These are phyloP conservation scores for Coprinopsis marcescibilis DNA, from an alignment of 768 basidiomycete genomes.

Conservation along the genomic window DNA sequence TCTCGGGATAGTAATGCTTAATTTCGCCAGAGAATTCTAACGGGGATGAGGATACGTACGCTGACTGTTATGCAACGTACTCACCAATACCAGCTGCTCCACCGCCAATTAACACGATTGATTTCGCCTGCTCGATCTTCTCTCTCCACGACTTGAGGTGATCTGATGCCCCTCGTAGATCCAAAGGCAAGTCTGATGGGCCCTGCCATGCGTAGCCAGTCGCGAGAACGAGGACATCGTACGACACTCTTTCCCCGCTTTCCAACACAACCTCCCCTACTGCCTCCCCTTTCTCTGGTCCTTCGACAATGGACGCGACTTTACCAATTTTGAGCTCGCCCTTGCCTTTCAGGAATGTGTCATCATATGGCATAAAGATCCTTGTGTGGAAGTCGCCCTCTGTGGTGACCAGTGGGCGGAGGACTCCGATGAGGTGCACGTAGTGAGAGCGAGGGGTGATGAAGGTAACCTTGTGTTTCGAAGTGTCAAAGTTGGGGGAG, in stretches of 20 bases:
- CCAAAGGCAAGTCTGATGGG: constrained; percentile 37
- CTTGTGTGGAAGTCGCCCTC: constrained; percentile 37
- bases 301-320: constrained; percentile 41
- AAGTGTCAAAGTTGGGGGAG: constrained; percentile 38
- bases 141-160: constrained; percentile 16
- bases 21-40: constrained; percentile 7
- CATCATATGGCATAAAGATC: constrained; percentile 54
- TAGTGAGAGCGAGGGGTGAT: constrained; percentile 46
- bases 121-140: constrained; percentile 27
- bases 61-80: constrained; percentile 36
- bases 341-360: constrained; percentile 43
- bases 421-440: constrained; percentile 40
- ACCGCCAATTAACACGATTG: constrained; percentile 47
- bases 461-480: constrained; percentile 51
- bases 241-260: constrained; percentile 34
- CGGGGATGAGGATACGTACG: constrained; percentile 18
- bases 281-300: constrained; percentile 19
- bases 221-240: constrained; percentile 52
- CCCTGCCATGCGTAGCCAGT: constrained; percentile 52
- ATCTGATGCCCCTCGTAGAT: constrained; percentile 12
- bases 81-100: constrained; percentile 49
- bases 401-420: constrained; percentile 46
- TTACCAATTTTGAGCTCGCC: constrained; percentile 44
- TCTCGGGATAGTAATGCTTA: constrained; percentile 23
- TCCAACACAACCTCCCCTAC: constrained; percentile 35